Evolutionary conservation across 2,329 filamentous ascomycete genomes (phyloP).

Genomic region (Didymella sp.): DNA sequence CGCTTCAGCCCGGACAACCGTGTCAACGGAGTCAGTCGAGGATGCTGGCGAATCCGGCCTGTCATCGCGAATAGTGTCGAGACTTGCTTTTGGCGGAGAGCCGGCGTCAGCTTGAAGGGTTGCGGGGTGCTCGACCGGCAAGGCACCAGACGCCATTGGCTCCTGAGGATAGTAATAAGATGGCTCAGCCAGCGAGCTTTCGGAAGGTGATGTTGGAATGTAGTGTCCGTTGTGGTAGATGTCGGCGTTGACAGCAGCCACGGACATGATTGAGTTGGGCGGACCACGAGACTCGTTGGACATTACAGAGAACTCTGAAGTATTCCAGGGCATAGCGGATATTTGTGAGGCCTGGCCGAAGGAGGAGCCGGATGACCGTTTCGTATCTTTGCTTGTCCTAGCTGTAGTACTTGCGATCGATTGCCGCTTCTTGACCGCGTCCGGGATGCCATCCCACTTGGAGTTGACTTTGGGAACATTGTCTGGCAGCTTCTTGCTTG

Average conservation of each 20-base stretch:
- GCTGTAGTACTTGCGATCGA: slow-evolving; percentile 19
- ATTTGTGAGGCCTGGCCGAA: slow-evolving; percentile 22
- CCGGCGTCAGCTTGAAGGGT: slow-evolving; percentile 8
- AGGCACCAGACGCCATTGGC: slow-evolving; percentile 23
- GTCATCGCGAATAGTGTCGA: slow-evolving; percentile 19
- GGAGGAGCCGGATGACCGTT: slow-evolving; percentile 28
- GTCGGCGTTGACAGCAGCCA: slow-evolving; percentile 19
- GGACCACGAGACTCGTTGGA: slow-evolving; percentile 37
- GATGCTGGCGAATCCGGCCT: slow-evolving; percentile 34
- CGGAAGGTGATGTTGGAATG: slow-evolving; percentile 28
- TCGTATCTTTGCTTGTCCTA: slow-evolving; percentile 23
- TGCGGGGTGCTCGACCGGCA: slow-evolving; percentile 14
- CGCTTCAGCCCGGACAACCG: slow-evolving; percentile 35
- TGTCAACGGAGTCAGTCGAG: slow-evolving; percentile 30
- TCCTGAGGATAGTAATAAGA: slow-evolving; percentile 39
- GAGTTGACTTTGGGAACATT: slow-evolving; percentile 61
- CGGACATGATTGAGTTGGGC: slow-evolving; percentile 41
- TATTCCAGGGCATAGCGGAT: slow-evolving; percentile 18
- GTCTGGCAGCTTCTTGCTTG: slow-evolving; percentile 55
- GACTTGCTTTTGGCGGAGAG: slow-evolving; percentile 13
- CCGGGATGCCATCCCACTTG: slow-evolving; percentile 62
- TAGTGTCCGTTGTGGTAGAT: slow-evolving; percentile 16
- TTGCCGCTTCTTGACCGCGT: slow-evolving; percentile 43
- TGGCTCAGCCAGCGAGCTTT: slow-evolving; percentile 35
- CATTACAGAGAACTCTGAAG: slow-evolving; percentile 33